Base-by-base conservation (phyloP, 257 asterid genomes). In the Linderniella brevidens region DNA sequence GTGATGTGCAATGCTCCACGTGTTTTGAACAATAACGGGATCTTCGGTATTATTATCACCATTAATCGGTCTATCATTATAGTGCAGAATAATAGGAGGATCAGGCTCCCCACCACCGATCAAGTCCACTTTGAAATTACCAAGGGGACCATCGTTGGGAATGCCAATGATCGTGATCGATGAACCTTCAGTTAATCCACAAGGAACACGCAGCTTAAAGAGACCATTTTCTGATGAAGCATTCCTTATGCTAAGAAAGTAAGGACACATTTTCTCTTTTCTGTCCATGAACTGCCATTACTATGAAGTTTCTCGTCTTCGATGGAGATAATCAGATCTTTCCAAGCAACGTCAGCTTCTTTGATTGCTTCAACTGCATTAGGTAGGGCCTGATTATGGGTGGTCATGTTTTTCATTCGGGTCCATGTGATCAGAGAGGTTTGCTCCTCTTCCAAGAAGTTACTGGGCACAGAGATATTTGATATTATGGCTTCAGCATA, bases 21-120 rank as follows among this genome's bases (percentile, higher is more conserved):
- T 79, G 68, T 90, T 90, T 67, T 90, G 99, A 49, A 86, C 96
- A 48, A 90, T 85, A 45, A 90, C 96, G 40, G 96, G 93, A 54
- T 90, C 81, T 67, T 85, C 94, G 14, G 94, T 81, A 69, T 79
- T 42, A 64, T 81, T 75, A 73, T 85, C 99, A 35, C 94, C 94
- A 43, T 75, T 88, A 47, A 85, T n/a, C n/a, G n/a, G 79, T 64
- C 96, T 77, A 57, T 81, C 88, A 70, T 85, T 90, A 58, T 85
- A 90, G 64, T 90, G 99, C 74, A 90, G 63, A 60, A 90, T 69
- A 48, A 85, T 67, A 50, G 96, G 99, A 62, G 96, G 93, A 35
- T 90, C 88, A 13, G 96, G 94, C 72, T 81, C 99, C 47, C 83
- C 96, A 60, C 85, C 99, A 38, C 96, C 99, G 56, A 92, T 82